Conservation (phyloP, 2,329 filamentous ascomycete species). For the Neofusicoccum parvum region DNA sequence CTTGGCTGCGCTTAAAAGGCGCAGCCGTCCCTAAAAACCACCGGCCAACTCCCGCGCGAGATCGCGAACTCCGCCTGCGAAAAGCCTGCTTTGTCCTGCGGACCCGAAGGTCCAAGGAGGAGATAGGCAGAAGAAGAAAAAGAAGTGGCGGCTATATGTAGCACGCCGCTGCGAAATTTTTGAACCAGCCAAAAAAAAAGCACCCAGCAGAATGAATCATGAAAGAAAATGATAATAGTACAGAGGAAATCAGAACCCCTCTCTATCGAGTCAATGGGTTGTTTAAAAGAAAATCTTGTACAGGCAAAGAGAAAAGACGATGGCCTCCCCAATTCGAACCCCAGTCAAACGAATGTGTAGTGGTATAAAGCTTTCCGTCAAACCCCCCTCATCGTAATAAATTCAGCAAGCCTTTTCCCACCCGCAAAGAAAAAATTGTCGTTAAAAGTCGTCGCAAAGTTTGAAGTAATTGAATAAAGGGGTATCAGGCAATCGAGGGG, state of each 20-base stretch:
- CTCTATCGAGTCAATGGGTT: too few species aligned
- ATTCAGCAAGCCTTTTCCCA: conserved; percentile 2
- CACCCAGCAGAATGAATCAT: neutral
- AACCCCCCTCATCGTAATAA: conserved; percentile 1
- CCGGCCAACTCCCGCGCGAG: too few species aligned
- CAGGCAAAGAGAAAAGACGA: neutral
- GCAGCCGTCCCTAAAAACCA: too few species aligned
- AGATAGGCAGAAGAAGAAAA: neutral
- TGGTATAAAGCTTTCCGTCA: neutral
- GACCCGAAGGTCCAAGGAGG: neutral
- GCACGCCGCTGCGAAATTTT: neutral
- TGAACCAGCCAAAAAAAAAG: neutral
- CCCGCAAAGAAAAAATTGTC: neutral
- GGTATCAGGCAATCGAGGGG: conserved; percentile 8
- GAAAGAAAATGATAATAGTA: neutral
- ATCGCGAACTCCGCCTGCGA: too few species aligned
- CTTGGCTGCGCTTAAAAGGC: too few species aligned
- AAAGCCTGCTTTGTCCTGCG: too few species aligned
- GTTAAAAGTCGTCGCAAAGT: conserved; percentile 5
- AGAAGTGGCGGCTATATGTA: neutral
- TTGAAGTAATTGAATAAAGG: neutral
- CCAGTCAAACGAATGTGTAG: conserved; percentile 1
- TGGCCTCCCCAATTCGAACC: neutral
- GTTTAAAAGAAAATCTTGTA: neutral
- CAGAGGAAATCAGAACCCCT: neutral